Evolutionary conservation across 768 basidiomycete genomes (phyloP).

Genomic region (Amanita pseudoporphyria): DNA sequence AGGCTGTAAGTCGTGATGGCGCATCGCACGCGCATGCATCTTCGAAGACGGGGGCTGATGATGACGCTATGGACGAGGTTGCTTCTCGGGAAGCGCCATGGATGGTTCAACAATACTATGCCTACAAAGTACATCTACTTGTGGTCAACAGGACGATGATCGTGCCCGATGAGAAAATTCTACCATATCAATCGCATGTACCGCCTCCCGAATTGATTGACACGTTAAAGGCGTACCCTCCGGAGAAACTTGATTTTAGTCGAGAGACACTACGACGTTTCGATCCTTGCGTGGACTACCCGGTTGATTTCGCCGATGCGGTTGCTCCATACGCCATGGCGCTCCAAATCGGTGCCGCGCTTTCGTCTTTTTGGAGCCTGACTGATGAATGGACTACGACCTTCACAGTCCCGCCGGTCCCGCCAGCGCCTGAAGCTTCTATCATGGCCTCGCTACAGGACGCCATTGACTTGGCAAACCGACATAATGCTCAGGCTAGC

Average conservation of each 20-base stretch:
- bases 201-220: conserved; percentile 43
- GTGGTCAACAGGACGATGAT: conserved; percentile 40
- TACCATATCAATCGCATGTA: conserved; percentile 68
- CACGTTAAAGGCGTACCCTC: conserved; percentile 35
- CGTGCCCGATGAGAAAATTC: conserved; percentile 45
- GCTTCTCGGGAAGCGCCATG: conserved; percentile 29
- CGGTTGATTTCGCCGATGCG: conserved; percentile 37
- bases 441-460: conserved; percentile 25
- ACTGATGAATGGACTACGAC: conserved; percentile 57
- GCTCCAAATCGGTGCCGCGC: conserved; percentile 55
- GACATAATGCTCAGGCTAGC: conserved; percentile 24
- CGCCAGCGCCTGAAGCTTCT: conserved; percentile 7
- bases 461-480: conserved; percentile 37
- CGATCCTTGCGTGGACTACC: conserved; percentile 34
- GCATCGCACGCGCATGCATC: conserved; percentile 4
- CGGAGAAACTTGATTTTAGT: conserved; percentile 33
- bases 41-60: conserved; percentile 9
- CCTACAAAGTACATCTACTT: conserved; percentile 63
- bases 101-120: conserved; percentile 48
- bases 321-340: conserved; percentile 60
- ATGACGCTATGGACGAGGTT: conserved; percentile 16
- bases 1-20: conserved; percentile 23
- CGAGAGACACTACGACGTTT: conserved; percentile 33
- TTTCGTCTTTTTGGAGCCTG: conserved; percentile 60
- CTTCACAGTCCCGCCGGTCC: conserved; percentile 30